Evolutionary conservation across 345 rosid genomes (phyloP).

Genomic region (Citrus inodora): DNA sequence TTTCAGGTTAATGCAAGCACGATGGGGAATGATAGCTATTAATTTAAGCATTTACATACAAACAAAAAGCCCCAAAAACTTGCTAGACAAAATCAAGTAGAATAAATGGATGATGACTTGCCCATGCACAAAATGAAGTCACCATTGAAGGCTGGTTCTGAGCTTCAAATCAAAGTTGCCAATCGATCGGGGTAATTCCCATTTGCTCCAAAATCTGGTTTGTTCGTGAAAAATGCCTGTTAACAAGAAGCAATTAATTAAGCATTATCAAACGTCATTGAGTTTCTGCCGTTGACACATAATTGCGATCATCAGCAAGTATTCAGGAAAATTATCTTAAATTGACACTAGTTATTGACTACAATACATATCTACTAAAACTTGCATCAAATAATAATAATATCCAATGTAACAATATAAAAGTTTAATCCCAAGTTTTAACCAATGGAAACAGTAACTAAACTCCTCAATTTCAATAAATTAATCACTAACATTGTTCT

Average conservation of each 20-base stretch:
- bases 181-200: conserved; percentile 65
- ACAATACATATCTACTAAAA: neutral
- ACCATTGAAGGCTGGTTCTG: neutral
- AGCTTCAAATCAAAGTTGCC: conserved; percentile 62
- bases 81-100: no score
- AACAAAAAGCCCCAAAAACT: no score
- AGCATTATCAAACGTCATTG: neutral
- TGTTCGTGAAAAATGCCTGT: conserved; percentile 88
- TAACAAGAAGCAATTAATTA: conserved; percentile 9
- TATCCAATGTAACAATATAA: no score
- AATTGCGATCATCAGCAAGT: neutral
- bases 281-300: neutral
- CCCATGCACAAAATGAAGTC: conserved; percentile 4
- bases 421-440: neutral
- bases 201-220: conserved; percentile 71
- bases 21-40: neutral
- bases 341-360: no score
- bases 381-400: neutral
- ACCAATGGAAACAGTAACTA: neutral
- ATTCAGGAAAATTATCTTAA: neutral
- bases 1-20: no score
- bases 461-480: neutral
- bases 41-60: neutral
- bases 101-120: neutral
- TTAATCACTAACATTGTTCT: no score